A percentile compares a stretch with the other conserved stretches of the same genome.
Evolutionary conservation across 352 stramenopile species (phyloP).

Genomic region (Proteromonas lacertae): DNA sequence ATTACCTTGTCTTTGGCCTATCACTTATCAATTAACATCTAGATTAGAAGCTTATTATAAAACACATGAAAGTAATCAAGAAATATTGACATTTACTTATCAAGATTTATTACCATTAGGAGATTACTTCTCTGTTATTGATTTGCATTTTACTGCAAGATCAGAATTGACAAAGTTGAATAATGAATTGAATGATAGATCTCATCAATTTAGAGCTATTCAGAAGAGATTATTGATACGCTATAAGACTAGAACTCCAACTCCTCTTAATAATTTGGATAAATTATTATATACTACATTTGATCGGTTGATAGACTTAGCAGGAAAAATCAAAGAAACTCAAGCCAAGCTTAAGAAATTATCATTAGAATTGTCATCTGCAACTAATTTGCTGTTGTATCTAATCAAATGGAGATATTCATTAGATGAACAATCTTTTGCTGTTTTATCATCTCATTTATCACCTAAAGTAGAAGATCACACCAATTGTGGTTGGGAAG

Average conservation of each 20-base stretch:
- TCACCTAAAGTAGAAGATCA: conserved; percentile 23
- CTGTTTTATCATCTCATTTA: conserved; percentile 22
- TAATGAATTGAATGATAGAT: conserved; percentile 23
- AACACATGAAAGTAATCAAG: not conserved
- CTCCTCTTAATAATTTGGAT: conserved; percentile 31
- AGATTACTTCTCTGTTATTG: conserved; percentile 42
- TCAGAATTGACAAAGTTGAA: conserved; percentile 1
- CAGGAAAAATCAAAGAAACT: conserved; percentile 21
- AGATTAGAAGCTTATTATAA: conserved; percentile 20
- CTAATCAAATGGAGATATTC: conserved; percentile 36
- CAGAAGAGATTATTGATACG: conserved; percentile 45
- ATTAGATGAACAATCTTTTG: conserved; percentile 21
- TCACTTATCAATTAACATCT: conserved; percentile 27
- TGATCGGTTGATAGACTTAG: conserved; percentile 27
- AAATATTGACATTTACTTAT: not conserved
- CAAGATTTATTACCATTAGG: conserved; percentile 28
- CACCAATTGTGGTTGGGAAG: conserved; percentile 29
- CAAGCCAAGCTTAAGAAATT: conserved; percentile 18
- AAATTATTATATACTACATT: conserved; percentile 40
- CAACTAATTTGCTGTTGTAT: conserved; percentile 28
- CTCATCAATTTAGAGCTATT: conserved; percentile 42
- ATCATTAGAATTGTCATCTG: conserved; percentile 25
- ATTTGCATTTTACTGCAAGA: conserved; percentile 24
- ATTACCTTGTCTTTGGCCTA: conserved; percentile 30
- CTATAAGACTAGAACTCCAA: conserved; percentile 41